Conservation (phyloP, 306 rosid genomes). For the Cyclanthera cordifolia region DNA sequence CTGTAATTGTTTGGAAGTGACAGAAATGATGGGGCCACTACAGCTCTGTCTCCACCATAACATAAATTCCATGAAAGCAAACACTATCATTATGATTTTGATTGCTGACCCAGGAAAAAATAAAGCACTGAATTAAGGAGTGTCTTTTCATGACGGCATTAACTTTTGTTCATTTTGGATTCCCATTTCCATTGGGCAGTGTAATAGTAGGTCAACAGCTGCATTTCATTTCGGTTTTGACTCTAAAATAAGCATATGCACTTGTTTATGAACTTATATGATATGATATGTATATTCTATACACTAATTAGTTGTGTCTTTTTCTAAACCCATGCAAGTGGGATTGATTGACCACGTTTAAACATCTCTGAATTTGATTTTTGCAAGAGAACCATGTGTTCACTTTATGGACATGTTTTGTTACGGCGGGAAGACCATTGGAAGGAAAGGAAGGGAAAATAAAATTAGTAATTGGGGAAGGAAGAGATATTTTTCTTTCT, state of each 20-base stretch:
- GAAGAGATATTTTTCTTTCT: too few relatives aligned
- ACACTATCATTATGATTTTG: neutral
- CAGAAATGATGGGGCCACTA: conserved; percentile 8
- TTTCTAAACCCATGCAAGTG: conserved; percentile 8
- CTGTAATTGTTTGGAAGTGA: too few relatives aligned
- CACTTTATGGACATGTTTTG: too few relatives aligned
- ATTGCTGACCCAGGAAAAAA: neutral
- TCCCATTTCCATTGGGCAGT: conserved; percentile 8
- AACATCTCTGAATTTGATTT: neutral
- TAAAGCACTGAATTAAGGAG: neutral
- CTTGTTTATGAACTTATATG: neutral
- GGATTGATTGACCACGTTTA: neutral
- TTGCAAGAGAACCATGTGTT: too few relatives aligned
- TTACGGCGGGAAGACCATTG: too few relatives aligned
- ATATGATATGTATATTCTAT: neutral
- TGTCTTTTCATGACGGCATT: neutral
- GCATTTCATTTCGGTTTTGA: conserved; percentile 4
- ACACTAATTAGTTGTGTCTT: neutral
- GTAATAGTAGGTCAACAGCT: neutral
- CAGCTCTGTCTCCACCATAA: conserved; percentile 8
- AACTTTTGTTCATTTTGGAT: conserved; percentile 1
- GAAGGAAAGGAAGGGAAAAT: too few relatives aligned
- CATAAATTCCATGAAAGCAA: neutral
- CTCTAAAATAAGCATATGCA: neutral
- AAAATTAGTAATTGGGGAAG: too few relatives aligned